These are phyloP conservation scores for Raddia distichophylla DNA, from an alignment of 176 grass and related monocot genomes.

Conservation along the genomic window DNA sequence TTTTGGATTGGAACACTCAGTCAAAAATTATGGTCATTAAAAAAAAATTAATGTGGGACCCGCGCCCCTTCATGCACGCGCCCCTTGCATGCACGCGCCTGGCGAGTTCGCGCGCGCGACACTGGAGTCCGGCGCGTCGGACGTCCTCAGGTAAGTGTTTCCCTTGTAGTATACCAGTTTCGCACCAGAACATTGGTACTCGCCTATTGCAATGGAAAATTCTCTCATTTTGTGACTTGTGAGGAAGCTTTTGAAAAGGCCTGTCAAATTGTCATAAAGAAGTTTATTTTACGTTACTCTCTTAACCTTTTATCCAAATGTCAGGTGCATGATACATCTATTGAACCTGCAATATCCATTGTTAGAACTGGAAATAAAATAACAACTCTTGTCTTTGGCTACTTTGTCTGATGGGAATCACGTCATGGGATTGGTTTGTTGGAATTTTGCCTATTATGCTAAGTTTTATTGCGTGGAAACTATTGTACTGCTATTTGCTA, in stretches of 20 bases:
- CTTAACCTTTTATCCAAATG: background rate
- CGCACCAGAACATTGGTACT: background rate
- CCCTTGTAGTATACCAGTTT: background rate
- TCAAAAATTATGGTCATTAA: too few relatives aligned
- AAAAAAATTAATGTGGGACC: too few relatives aligned
- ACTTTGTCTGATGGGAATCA: slow-evolving; percentile 1
- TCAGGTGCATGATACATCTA: background rate
- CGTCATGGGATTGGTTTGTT: slow-evolving; percentile 7
- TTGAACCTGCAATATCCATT: background rate
- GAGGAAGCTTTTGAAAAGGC: background rate
- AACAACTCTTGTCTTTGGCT: background rate
- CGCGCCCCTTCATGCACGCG: too few relatives aligned
- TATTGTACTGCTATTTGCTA: slow-evolving; percentile 2
- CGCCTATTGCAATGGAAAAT: background rate
- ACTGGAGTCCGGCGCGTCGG: too few relatives aligned
- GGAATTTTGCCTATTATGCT: background rate
- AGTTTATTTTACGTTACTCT: background rate
- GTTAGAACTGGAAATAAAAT: background rate
- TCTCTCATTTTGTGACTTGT: background rate
- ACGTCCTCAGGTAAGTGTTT: too few relatives aligned
- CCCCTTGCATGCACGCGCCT: too few relatives aligned
- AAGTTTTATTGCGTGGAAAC: slow-evolving; percentile 1
- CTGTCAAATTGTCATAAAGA: background rate
- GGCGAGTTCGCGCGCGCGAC: too few relatives aligned
- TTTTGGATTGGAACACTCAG: too few relatives aligned